A percentile compares a stretch with the other conserved stretches of the same genome.
Evolutionary conservation across 148 eudicot species (phyloP).

Genomic region (Spergularia bocconei): DNA sequence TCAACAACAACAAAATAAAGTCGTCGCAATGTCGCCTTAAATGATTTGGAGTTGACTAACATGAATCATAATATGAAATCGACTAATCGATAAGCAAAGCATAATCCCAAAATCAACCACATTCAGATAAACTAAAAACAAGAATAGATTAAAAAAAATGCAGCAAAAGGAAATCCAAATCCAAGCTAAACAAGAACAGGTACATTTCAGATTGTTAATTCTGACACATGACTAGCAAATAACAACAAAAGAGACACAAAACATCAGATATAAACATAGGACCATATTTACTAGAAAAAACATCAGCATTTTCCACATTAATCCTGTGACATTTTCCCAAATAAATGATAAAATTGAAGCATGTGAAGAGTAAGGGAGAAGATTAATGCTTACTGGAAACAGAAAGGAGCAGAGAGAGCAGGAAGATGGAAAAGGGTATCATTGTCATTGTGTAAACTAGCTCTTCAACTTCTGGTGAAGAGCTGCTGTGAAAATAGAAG

Average conservation of each 20-base stretch:
- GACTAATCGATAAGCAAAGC: not conserved
- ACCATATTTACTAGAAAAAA: constrained; percentile 1
- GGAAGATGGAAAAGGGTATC: constrained; percentile 20
- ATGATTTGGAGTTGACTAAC: not conserved
- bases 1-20: too few relatives aligned
- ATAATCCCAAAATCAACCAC: not conserved
- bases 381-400: constrained; percentile 34
- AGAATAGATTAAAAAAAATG: not conserved
- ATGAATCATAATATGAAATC: not conserved
- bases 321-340: not conserved
- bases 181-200: too few relatives aligned
- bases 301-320: not conserved
- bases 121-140: not conserved
- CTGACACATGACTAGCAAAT: too few relatives aligned
- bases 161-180: too few relatives aligned
- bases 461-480: not conserved
- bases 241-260: not conserved
- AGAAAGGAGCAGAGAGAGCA: constrained; percentile 26
- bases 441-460: constrained; percentile 5
- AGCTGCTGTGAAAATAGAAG: not conserved
- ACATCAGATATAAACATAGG: not conserved
- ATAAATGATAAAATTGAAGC: not conserved
- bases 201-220: too few relatives aligned
- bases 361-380: not conserved
- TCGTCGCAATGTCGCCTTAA: too few relatives aligned